phyloP scores from a whole-genome alignment of 805 yeast species.

The Kodamaea fukazawae region DNA sequence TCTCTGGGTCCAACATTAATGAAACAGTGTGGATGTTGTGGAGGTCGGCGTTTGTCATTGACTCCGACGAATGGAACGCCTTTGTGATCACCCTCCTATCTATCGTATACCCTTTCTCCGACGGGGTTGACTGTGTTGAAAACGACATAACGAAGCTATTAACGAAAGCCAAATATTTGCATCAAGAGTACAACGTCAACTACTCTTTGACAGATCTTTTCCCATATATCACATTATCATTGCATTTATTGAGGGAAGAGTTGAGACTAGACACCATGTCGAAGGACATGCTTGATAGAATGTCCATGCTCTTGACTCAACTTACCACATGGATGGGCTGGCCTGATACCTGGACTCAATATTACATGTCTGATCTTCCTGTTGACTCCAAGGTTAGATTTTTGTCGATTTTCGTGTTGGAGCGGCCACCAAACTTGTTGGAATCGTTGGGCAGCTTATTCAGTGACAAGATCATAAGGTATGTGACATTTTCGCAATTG shows the following conservation, averaged over 20 bases:
- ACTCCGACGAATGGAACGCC: slow-evolving; percentile 59
- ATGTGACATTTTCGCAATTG: slow-evolving; percentile 63
- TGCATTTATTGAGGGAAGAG: slow-evolving; percentile 82
- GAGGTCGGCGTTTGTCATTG: slow-evolving; percentile 52
- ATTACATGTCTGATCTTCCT: slow-evolving; percentile 43
- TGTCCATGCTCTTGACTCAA: slow-evolving; percentile 60
- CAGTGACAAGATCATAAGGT: slow-evolving; percentile 46
- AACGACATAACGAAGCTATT: slow-evolving; percentile 29
- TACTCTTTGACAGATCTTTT: slow-evolving; percentile 51
- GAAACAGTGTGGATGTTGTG: slow-evolving; percentile 62
- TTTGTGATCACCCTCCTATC: slow-evolving; percentile 52
- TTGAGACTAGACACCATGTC: slow-evolving; percentile 53
- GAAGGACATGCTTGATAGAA: slow-evolving; percentile 26
- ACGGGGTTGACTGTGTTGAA: slow-evolving; percentile 13
- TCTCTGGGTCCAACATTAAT: slow-evolving; percentile 56
- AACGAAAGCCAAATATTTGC: slow-evolving; percentile 29
- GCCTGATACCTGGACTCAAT: slow-evolving; percentile 61
- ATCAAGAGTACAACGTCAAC: slow-evolving; percentile 24
- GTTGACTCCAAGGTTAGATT: slow-evolving; percentile 43
- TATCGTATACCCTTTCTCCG: slow-evolving; percentile 46
- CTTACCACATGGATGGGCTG: slow-evolving; percentile 70
- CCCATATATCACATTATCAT: slow-evolving; percentile 61
- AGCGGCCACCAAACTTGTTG: slow-evolving; percentile 59
- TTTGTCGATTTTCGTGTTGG: slow-evolving; percentile 44
- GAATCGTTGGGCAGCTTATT: slow-evolving; percentile 53